Percentiles rank a stretch among this genome's conserved stretches.
Conservation (phyloP, 2,329 filamentous ascomycete species). For the Kalaharituber pfeilii region DNA sequence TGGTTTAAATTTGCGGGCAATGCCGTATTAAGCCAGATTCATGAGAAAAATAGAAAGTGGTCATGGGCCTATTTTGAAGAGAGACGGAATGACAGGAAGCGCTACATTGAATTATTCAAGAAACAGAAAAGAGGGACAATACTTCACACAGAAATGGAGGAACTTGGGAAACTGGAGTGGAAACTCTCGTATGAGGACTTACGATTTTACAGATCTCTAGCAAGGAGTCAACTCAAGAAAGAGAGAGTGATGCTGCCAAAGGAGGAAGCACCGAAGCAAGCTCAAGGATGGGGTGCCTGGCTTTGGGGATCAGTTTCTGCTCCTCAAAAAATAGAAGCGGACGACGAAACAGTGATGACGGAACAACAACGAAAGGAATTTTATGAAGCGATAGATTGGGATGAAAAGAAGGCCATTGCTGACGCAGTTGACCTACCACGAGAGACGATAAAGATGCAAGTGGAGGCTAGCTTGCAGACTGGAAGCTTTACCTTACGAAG, state of each 20-base stretch:
- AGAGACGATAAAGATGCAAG: conserved; percentile 80
- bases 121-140: conserved; percentile 64
- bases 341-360: conserved; percentile 63
- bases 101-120: conserved; percentile 91
- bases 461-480: conserved; percentile 83
- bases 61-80: conserved; percentile 93
- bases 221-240: conserved; percentile 84
- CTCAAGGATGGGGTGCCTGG: conserved; percentile 84
- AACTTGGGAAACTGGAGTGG: conserved; percentile 60
- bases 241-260: conserved; percentile 85
- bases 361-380: conserved; percentile 93
- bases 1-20: conserved; percentile 88
- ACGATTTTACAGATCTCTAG: conserved; percentile 89
- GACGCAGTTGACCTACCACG: conserved; percentile 78
- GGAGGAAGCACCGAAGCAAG: conserved; percentile 38
- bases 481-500: conserved; percentile 90
- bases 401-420: conserved; percentile 79
- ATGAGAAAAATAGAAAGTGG: conserved; percentile 83
- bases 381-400: conserved; percentile 95
- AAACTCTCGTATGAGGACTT: conserved; percentile 90
- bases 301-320: conserved; percentile 58
- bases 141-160: conserved; percentile 48
- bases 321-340: conserved; percentile 37
- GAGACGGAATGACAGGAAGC: conserved; percentile 68
- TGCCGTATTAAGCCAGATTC: conserved; percentile 80